phyloP scores from a whole-genome alignment of 2,329 filamentous ascomycete genomes.

The Calonectria montana region DNA sequence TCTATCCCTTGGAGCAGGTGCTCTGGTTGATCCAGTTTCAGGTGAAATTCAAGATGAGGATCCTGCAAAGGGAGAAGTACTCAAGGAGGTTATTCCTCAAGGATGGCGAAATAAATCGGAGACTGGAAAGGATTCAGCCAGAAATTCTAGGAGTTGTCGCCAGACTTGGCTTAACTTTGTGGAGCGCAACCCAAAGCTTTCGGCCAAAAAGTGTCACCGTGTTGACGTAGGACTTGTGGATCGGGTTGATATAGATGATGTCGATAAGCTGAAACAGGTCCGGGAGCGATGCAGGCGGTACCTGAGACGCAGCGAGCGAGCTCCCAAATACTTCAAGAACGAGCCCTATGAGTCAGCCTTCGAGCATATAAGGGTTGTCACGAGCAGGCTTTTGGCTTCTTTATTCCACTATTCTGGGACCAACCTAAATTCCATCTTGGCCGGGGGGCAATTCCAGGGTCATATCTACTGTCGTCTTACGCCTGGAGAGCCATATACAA shows the following conservation, averaged over 20 bases:
- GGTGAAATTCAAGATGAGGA: neutral
- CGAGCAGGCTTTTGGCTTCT: neutral
- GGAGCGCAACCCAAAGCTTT: neutral
- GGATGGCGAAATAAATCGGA: neutral
- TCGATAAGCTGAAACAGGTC: neutral
- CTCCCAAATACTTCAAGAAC: neutral
- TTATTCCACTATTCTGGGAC: neutral
- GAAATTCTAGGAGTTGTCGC: neutral
- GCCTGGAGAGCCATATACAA: neutral
- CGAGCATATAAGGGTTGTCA: neutral
- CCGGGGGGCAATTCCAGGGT: neutral
- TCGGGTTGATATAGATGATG: neutral
- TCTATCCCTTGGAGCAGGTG: neutral
- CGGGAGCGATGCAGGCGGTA: neutral
- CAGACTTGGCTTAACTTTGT: neutral
- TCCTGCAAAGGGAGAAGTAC: neutral
- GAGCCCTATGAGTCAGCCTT: neutral
- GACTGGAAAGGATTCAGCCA: neutral
- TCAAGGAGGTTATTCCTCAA: neutral
- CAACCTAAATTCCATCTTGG: neutral
- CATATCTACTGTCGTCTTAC: neutral
- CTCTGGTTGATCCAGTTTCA: neutral
- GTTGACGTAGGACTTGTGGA: neutral
- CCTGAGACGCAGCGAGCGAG: neutral
- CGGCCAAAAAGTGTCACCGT: neutral